Evolutionary conservation across 179 eudicot species (phyloP).

Genomic region (Camellia oleifera): DNA sequence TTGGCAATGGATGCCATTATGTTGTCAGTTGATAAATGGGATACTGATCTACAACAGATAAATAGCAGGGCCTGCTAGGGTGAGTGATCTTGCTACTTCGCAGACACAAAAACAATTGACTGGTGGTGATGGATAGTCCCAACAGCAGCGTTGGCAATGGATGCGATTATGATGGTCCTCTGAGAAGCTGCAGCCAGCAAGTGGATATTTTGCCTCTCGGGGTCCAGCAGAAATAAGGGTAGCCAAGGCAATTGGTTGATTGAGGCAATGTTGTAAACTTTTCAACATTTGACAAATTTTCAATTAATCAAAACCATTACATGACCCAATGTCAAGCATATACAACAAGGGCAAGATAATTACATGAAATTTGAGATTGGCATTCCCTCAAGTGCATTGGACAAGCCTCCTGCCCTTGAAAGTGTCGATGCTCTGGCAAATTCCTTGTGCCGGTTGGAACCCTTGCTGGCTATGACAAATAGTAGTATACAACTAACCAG

Average conservation of each 20-base stretch:
- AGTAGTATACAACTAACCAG: background rate
- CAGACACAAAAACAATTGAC: background rate
- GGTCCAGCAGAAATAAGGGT: background rate
- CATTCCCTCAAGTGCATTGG: background rate
- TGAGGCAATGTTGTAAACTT: background rate
- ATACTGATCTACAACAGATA: background rate
- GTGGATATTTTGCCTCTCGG: background rate
- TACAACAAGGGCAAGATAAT: background rate
- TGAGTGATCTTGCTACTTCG: background rate
- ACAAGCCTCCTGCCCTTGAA: background rate
- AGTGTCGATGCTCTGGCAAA: background rate
- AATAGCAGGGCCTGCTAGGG: background rate
- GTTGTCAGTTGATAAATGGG: background rate
- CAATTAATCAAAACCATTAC: background rate
- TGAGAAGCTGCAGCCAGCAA: background rate
- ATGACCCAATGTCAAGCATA: background rate
- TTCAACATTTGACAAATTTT: background rate
- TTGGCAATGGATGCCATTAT: background rate
- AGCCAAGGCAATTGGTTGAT: background rate
- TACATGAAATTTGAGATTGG: background rate
- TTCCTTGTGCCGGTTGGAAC: too few relatives aligned
- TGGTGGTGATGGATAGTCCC: background rate
- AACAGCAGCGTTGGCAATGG: background rate
- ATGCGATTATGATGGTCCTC: background rate
- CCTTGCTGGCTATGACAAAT: background rate